phyloP scores from a whole-genome alignment of 2,329 filamentous ascomycete species.

The Aspergillus proliferans region DNA sequence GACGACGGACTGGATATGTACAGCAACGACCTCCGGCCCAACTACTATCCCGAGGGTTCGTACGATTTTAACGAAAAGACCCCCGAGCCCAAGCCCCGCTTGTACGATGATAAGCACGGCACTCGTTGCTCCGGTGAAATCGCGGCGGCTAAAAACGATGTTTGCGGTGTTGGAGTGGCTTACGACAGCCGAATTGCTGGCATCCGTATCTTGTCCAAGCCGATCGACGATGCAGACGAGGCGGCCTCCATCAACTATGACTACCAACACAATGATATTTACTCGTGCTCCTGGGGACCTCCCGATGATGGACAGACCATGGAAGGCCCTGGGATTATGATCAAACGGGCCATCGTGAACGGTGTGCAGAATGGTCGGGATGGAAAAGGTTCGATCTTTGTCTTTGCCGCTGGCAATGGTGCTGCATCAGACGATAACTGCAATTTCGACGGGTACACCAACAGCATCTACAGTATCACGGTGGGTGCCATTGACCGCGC shows the following conservation, averaged over 20 bases:
- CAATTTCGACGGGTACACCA: slow-evolving; percentile 99
- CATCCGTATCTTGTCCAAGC: slow-evolving; percentile 83
- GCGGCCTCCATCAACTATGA: slow-evolving; percentile 88
- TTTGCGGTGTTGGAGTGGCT: slow-evolving; percentile 92
- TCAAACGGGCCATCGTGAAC: slow-evolving; percentile 83
- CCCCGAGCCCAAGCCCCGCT: slow-evolving; percentile 70
- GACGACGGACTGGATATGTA: slow-evolving; percentile 96
- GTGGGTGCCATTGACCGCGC: slow-evolving; percentile 86
- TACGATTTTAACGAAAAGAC: slow-evolving; percentile 92
- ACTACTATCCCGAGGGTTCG: slow-evolving; percentile 88
- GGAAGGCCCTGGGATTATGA: slow-evolving; percentile 86
- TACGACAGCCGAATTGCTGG: slow-evolving; percentile 88
- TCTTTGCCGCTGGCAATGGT: slow-evolving; percentile 95
- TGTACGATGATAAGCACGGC: slow-evolving; percentile 82
- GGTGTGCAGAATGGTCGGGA: slow-evolving; percentile 80
- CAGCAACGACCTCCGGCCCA: slow-evolving; percentile 83
- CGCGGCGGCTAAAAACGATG: slow-evolving; percentile 81
- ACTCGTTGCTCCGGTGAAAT: slow-evolving; percentile 94
- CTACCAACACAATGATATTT: slow-evolving; percentile 87
- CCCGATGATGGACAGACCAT: slow-evolving; percentile 89
- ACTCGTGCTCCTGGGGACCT: slow-evolving; percentile 97
- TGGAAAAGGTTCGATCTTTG: slow-evolving; percentile 83
- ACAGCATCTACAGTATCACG: slow-evolving; percentile 98
- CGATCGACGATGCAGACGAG: slow-evolving; percentile 88
- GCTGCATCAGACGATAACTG: slow-evolving; percentile 85